Evolutionary conservation across 2,329 filamentous ascomycete genomes (phyloP).

Genomic region (Fusarium duplospermum): DNA sequence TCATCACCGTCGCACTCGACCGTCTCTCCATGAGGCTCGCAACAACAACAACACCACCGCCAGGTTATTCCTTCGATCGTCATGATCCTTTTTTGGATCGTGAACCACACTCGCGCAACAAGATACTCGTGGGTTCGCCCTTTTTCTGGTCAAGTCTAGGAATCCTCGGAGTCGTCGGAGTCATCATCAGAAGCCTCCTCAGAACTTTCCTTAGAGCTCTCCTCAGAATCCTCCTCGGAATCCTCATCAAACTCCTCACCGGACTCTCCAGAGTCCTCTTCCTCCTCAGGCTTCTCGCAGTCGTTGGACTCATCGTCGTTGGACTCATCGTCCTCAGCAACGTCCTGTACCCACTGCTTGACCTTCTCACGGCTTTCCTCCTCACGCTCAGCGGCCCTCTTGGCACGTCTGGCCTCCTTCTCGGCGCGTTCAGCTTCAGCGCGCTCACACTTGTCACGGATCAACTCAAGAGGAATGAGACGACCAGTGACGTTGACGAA

Average conservation of each 20-base stretch:
- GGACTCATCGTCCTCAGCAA: background rate
- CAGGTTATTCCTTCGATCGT: background rate
- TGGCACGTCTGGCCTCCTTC: background rate
- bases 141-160: background rate
- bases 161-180: background rate
- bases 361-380: slow-evolving; percentile 16
- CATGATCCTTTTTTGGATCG: background rate
- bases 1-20: background rate
- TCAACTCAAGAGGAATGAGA: slow-evolving; percentile 53
- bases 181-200: slow-evolving; percentile 6
- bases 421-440: slow-evolving; percentile 34
- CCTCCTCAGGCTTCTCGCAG: background rate
- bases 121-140: background rate
- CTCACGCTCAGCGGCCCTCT: slow-evolving; percentile 5
- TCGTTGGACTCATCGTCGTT: background rate
- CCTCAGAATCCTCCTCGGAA: background rate
- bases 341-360: slow-evolving; percentile 36
- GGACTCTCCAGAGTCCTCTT: background rate
- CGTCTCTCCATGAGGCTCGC: slow-evolving; percentile 6
- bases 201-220: background rate
- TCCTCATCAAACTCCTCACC: background rate
- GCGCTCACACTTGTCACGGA: slow-evolving; percentile 50
- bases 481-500: slow-evolving; percentile 58
- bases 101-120: slow-evolving; percentile 1
- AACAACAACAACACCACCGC: background rate